These are phyloP conservation scores for Casaregolazyma suthepensis DNA, from an alignment of 1,139 yeast species.

Conservation along the genomic window DNA sequence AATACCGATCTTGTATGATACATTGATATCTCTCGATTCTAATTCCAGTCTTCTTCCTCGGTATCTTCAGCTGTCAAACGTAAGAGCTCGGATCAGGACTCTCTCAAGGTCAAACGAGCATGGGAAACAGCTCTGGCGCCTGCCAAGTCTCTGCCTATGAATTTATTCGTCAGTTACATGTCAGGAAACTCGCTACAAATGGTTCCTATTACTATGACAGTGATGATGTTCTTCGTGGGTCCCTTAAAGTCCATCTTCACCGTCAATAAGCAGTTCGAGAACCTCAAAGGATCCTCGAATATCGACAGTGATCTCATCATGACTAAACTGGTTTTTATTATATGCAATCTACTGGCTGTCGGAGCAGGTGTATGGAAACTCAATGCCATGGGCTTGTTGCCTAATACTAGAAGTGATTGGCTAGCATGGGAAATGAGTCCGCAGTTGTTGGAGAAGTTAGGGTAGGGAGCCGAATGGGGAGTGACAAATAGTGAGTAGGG, in stretches of 20 bases:
- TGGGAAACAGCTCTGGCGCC: conserved; percentile 87
- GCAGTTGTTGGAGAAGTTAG: conserved; percentile 5
- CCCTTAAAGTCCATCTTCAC: conserved; percentile 68
- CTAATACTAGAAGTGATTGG: conserved; percentile 88
- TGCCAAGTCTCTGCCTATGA: conserved; percentile 83
- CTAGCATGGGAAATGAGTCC: conserved; percentile 69
- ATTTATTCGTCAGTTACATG: conserved; percentile 84
- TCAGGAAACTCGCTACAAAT: conserved; percentile 87
- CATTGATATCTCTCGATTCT: neutral
- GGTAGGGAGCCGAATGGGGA: neutral
- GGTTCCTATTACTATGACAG: conserved; percentile 85
- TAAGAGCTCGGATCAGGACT: conserved; percentile 14
- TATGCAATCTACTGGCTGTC: conserved; percentile 60
- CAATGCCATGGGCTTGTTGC: conserved; percentile 83
- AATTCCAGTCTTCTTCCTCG: neutral
- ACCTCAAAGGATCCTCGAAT: conserved; percentile 26
- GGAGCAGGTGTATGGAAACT: conserved; percentile 80
- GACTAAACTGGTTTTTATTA: conserved; percentile 45
- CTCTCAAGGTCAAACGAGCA: conserved; percentile 46
- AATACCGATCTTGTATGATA: neutral
- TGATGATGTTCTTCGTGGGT: conserved; percentile 65
- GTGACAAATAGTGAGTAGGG: no score
- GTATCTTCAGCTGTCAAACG: neutral
- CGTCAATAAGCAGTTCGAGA: conserved; percentile 42
- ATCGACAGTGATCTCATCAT: conserved; percentile 39